These are phyloP conservation scores for Botryotinia calthae DNA, from an alignment of 2,329 filamentous ascomycete genomes.

Conservation along the genomic window DNA sequence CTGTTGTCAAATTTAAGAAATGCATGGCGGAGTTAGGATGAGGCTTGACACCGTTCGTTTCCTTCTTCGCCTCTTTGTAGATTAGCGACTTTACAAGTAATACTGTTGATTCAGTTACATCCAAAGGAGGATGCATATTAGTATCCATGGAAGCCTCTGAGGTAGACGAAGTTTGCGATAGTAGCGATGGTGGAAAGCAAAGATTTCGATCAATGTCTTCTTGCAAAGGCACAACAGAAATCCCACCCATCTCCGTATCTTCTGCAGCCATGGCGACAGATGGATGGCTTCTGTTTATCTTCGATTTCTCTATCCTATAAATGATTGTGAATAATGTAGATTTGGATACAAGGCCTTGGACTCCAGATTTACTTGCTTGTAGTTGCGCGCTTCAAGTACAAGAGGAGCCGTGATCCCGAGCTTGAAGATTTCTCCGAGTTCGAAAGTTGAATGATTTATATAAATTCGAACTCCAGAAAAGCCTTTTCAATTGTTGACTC, in stretches of 20 bases:
- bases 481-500: neutral
- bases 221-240: neutral
- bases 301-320: neutral
- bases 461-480: neutral
- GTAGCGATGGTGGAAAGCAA: neutral
- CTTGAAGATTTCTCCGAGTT: neutral
- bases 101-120: neutral
- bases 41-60: neutral
- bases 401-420: neutral
- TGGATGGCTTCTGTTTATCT: neutral
- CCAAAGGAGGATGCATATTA: neutral
- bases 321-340: neutral
- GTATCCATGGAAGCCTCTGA: neutral
- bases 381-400: neutral
- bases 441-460: neutral
- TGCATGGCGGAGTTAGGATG: neutral
- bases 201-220: neutral
- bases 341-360: too few relatives aligned
- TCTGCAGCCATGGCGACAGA: neutral
- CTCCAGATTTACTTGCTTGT: neutral
- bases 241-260: neutral
- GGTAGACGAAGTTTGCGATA: neutral
- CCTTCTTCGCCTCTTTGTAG: neutral
- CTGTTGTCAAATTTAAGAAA: too few relatives aligned
- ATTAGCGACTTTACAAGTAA: neutral